Evolutionary conservation across 768 basidiomycete species (phyloP), one percentile per base, ranked within the genome.

Genomic region (Dacryopinax spathularia): DNA sequence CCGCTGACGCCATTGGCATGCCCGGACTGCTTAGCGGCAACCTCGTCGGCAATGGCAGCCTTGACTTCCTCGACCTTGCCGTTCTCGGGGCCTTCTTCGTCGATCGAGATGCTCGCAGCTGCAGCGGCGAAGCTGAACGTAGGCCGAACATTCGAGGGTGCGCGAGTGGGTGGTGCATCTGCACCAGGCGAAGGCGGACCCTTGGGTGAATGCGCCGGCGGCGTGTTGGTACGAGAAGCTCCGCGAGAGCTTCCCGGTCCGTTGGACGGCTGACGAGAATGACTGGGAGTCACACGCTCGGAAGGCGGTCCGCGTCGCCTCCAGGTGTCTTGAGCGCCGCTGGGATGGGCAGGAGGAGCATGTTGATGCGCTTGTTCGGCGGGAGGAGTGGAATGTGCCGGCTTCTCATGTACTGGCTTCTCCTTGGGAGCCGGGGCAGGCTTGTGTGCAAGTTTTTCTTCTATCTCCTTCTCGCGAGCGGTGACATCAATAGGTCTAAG

Each of bases 51-150:
- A 6, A 48, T 35, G n/a, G 44, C 59, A 1, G 59, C 62, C 34
- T 39, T 60, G 7, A 59, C 22, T 27, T 12, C 33, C 1, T 34
- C 39, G 29, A 41, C 39, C n/a, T 56, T 61, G 20, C 48, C 37
- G 18, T 59, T 35, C 27, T 41, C 34, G 13, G 35, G 33, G 33
- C 64, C 66, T 41, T 66, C 63, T 35, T 62, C 66, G 33, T 37
- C 62, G 62, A 44, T 33, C 3, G 36, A 37, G 20, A 33, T 59
- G 18, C 60, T 62, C 10, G 41, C 66, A 20, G 88, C 87, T 36
- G 85, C 91, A 62, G 79, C 86, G 0, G 91, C 90, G 68, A 94
- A 94, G 70, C 89, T 91, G 67, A 92, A 77, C 3, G 81, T 78
- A 0, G 89, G 85, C 62, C 88, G 80, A 15, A 91, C 82, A 59